Evolutionary conservation across 768 basidiomycete genomes (phyloP).

Genomic region (Xanthoconium stramineum): DNA sequence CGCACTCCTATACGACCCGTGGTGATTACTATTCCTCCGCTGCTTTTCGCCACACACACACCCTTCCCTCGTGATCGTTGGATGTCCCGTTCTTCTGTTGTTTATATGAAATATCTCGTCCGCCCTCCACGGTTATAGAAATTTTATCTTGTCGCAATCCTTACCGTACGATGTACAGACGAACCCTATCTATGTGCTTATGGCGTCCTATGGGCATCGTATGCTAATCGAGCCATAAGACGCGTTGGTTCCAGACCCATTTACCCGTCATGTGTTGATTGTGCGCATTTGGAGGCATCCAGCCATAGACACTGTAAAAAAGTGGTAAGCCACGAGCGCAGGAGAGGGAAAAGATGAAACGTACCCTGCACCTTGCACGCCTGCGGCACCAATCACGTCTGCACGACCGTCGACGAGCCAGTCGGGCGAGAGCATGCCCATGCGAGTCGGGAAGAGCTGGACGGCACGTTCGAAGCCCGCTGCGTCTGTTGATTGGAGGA

Average conservation of each 20-base stretch:
- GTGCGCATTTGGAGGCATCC: neutral
- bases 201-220: slow-evolving; percentile 16
- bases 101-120: slow-evolving; percentile 16
- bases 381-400: slow-evolving; percentile 66
- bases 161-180: slow-evolving; percentile 27
- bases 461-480: slow-evolving; percentile 62
- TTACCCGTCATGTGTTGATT: slow-evolving; percentile 27
- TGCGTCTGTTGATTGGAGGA: slow-evolving; percentile 57
- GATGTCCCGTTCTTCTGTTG: slow-evolving; percentile 10
- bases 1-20: slow-evolving; percentile 11
- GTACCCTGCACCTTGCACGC: slow-evolving; percentile 74
- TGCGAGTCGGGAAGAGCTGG: slow-evolving; percentile 81
- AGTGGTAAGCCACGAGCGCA: neutral
- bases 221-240: slow-evolving; percentile 49
- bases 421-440: slow-evolving; percentile 72
- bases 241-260: slow-evolving; percentile 46
- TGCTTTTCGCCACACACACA: slow-evolving; percentile 10
- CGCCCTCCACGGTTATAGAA: neutral
- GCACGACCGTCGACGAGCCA: slow-evolving; percentile 62
- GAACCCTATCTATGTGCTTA: slow-evolving; percentile 25
- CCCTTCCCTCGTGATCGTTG: slow-evolving; percentile 8
- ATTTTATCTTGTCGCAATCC: slow-evolving; percentile 29
- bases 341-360: slow-evolving; percentile 14
- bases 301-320: slow-evolving; percentile 23
- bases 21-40: slow-evolving; percentile 13